Conservation (phyloP, 306 rosid species). For the Neltuma alba region DNA sequence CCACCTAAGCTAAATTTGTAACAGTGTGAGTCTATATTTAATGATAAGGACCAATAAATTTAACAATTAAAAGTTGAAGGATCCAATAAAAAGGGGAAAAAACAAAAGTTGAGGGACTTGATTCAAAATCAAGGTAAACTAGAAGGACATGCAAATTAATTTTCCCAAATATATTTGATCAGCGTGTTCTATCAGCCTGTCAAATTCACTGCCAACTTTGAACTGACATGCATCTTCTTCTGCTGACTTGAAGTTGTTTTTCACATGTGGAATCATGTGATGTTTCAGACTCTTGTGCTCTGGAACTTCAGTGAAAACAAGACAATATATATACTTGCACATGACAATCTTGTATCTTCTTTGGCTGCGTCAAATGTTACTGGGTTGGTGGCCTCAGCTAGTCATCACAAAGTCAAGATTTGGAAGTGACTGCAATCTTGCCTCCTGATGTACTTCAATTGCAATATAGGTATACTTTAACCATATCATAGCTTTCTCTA, state of each 20-base stretch:
- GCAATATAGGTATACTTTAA: slow-evolving; percentile 16
- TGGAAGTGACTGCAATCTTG: slow-evolving; percentile 58
- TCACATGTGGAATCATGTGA: slow-evolving; percentile 19
- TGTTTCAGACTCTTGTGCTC: slow-evolving; percentile 61
- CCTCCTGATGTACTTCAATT: neutral
- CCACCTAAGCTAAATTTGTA: no score
- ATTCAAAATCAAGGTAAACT: no score
- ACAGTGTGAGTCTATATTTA: no score
- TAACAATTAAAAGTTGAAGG: no score
- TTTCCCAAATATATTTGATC: no score
- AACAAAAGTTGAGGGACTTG: no score
- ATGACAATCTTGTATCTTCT: slow-evolving; percentile 62
- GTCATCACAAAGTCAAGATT: slow-evolving; percentile 74
- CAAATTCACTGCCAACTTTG: neutral
- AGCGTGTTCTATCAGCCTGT: no score
- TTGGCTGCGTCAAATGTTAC: slow-evolving; percentile 60
- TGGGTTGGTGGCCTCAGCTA: slow-evolving; percentile 32
- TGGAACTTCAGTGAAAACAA: slow-evolving; percentile 69
- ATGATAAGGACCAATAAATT: no score
- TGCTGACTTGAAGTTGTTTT: slow-evolving; percentile 10
- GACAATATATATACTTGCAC: slow-evolving; percentile 56
- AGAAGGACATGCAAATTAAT: no score
- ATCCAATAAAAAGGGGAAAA: no score
- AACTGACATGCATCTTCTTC: neutral
- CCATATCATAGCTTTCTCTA: slow-evolving; percentile 11